These are phyloP conservation scores for Colletotrichum plurivorum DNA, from an alignment of 2,329 filamentous ascomycete genomes.

Conservation along the genomic window DNA sequence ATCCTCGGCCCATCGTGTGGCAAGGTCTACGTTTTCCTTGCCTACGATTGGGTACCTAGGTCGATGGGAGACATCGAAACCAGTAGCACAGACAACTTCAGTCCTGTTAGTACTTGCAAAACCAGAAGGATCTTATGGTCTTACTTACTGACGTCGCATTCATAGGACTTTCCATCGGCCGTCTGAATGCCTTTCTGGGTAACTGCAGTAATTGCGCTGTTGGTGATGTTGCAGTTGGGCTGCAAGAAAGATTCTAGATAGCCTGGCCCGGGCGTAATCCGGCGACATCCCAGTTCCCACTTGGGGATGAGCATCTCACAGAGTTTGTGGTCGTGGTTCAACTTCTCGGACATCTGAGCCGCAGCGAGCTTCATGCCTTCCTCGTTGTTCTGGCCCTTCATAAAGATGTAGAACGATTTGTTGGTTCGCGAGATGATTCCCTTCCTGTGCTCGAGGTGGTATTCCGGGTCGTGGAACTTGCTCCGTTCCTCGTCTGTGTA, in stretches of 20 bases:
- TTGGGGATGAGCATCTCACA: constrained; percentile 48
- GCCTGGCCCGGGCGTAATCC: constrained; percentile 42
- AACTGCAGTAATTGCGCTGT: constrained; percentile 40
- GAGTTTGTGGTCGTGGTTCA: constrained; percentile 56
- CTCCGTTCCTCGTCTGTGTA: constrained; percentile 58
- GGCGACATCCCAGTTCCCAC: constrained; percentile 42
- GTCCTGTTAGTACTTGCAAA: neutral
- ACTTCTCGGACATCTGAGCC: constrained; percentile 56
- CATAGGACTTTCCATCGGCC: constrained; percentile 36
- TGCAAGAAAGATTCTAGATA: constrained; percentile 42
- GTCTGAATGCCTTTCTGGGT: constrained; percentile 32
- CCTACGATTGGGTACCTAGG: constrained; percentile 61
- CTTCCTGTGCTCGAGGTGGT: constrained; percentile 65
- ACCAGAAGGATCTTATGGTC: neutral
- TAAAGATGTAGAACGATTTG: constrained; percentile 56
- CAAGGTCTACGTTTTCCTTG: constrained; percentile 59
- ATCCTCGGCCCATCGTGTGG: constrained; percentile 62
- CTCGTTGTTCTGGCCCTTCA: constrained; percentile 40
- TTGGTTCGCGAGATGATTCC: constrained; percentile 46
- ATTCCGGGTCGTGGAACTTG: constrained; percentile 65
- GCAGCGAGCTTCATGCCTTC: constrained; percentile 61
- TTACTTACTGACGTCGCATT: constrained; percentile 40
- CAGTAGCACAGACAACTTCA: constrained; percentile 41
- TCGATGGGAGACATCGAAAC: constrained; percentile 40
- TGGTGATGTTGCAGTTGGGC: constrained; percentile 41